Evolutionary conservation across 2,329 filamentous ascomycete species (phyloP).

Genomic region (Cyclaneusma minus): DNA sequence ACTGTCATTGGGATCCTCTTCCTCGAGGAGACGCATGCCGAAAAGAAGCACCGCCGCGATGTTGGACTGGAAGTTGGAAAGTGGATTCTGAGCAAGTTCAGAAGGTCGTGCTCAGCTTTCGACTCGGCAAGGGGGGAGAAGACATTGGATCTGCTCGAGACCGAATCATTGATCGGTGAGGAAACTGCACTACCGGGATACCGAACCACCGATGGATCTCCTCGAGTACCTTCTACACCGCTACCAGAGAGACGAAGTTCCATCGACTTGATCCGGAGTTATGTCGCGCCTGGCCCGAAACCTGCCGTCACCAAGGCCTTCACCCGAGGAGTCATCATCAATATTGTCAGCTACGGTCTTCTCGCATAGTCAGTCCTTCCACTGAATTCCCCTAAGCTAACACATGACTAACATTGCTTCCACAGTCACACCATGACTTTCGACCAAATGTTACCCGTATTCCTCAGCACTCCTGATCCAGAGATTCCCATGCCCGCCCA

Average conservation of each 20-base stretch:
- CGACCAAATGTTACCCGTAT: conserved; percentile 83
- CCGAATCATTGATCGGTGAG: conserved; percentile 42
- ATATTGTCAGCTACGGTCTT: conserved; percentile 81
- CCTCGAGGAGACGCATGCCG: conserved; percentile 83
- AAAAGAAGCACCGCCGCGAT: conserved; percentile 64
- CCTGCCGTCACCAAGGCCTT: conserved; percentile 46
- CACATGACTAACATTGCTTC: conserved; percentile 12
- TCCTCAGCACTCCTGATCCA: conserved; percentile 42
- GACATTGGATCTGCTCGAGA: conserved; percentile 22
- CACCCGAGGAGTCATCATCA: conserved; percentile 70
- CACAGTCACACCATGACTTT: conserved; percentile 88
- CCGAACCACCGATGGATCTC: conserved; percentile 41
- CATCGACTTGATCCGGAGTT: conserved; percentile 20
- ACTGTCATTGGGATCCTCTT: conserved; percentile 71
- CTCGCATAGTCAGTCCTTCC: conserved; percentile 65
- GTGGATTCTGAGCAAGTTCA: conserved; percentile 38
- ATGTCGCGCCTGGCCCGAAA: conserved; percentile 13
- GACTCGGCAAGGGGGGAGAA: conserved; percentile 21
- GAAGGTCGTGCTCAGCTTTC: conserved; percentile 15
- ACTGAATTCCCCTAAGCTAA: conserved; percentile 8
- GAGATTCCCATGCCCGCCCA: conserved; percentile 32
- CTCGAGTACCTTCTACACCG: conserved; percentile 24
- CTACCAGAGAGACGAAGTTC: conserved; percentile 22
- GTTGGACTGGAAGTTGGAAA: conserved; percentile 61
- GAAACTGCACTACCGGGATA: conserved; percentile 55